Evolutionary conservation across 495 filamentous ascomycete genomes (phyloP).

Genomic region (Xylaria curta): DNA sequence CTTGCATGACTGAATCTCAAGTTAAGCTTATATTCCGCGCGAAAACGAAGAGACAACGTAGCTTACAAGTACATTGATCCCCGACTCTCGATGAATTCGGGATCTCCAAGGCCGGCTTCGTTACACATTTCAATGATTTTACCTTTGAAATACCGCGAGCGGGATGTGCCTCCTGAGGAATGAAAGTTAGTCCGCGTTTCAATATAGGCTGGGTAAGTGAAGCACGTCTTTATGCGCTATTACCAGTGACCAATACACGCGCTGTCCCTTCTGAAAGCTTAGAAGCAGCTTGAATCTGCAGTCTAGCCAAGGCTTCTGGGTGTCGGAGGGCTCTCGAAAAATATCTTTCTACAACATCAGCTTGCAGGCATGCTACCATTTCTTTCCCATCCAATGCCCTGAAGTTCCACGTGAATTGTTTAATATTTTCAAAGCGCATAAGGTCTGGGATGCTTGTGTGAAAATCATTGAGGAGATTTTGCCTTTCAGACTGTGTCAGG

Average conservation of each 20-base stretch:
- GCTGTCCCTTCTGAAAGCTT: not conserved
- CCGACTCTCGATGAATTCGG: not conserved
- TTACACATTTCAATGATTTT: not conserved
- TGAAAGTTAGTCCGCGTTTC: not conserved
- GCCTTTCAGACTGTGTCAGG: not conserved
- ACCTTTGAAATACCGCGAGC: not conserved
- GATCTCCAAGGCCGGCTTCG: not conserved
- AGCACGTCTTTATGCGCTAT: not conserved
- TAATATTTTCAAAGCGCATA: not conserved
- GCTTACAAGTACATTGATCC: not conserved
- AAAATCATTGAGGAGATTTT: not conserved
- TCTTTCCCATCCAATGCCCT: not conserved
- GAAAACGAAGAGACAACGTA: not conserved
- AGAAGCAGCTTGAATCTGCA: not conserved
- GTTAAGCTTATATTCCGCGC: not conserved
- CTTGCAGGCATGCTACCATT: not conserved
- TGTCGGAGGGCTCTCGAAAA: not conserved
- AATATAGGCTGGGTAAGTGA: not conserved
- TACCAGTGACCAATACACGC: not conserved
- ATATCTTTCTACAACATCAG: not conserved
- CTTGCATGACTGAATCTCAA: not conserved
- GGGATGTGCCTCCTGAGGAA: not conserved
- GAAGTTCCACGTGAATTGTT: not conserved
- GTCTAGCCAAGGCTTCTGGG: not conserved
- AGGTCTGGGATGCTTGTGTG: not conserved